Base-by-base conservation (phyloP, 2,329 filamentous ascomycete genomes). In the Paraconiothyrium sp. region DNA sequence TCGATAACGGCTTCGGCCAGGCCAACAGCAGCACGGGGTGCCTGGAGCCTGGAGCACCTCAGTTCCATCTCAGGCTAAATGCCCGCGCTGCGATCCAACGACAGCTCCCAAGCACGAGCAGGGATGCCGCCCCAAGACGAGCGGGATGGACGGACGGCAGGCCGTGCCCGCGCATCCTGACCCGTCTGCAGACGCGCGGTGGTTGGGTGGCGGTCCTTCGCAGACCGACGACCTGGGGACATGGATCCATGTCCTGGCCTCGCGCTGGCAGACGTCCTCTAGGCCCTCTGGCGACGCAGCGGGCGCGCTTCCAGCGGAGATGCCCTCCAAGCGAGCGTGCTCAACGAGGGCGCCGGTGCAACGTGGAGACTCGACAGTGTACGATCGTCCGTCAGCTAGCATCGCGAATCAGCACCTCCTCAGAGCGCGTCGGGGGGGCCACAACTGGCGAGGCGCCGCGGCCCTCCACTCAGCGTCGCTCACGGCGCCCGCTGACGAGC, bases 321-420 rank as follows among this genome's bases (percentile, higher is more conserved):
- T 16, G 51, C 7, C 16, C 52, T 46, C 52, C 39, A 55, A 34
- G 39, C 52, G 52, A 56, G 48, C 47, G 37, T 35, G 32, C 37
- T 47, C 54, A 41, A 55, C 67, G 63, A 55, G 46, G 48, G 59
- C 67, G 67, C 65, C 61, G 65, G 73, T 77, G 76, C 76, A 71
- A 78, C 75, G 75, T 77, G 75, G 76, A 76, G 71, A 73, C 75
- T 76, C 72, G 72, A 76, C 62, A 70, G 69, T 61, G 73, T 73
- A 64, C 73, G 68, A 72, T 72, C 62, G 64, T 68, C 68, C 76
- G 76, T 74, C 74, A 76, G 71, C 68, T 71, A 72, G 71, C 65
- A 62, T 59, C 60, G 52, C 65, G 66, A 63, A 67, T 68, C 52
- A 70, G 59, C 63, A 54, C 50, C 54, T 24, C 24, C 32, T 20